Evolutionary conservation across 208 protist genomes (phyloP).

Genomic region (Crithidia thermophila): DNA sequence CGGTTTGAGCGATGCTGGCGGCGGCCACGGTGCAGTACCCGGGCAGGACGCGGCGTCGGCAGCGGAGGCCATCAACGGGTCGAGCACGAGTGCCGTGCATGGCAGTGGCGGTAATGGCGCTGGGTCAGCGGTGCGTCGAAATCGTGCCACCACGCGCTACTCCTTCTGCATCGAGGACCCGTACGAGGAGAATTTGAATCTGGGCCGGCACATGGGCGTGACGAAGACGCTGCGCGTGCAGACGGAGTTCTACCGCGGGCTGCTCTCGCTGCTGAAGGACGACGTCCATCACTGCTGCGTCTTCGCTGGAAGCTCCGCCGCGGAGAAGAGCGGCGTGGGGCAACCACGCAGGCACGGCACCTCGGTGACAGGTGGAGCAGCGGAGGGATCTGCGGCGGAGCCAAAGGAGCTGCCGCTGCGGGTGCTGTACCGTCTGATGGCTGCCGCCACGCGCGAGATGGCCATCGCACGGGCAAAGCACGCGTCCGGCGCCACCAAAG

Average conservation of each 20-base stretch:
- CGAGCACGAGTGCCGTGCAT: too few relatives aligned
- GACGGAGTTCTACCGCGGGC: slow-evolving; percentile 75
- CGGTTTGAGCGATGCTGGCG: not conserved
- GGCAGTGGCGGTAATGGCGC: not conserved
- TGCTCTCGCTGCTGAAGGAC: slow-evolving; percentile 83
- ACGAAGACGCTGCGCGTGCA: slow-evolving; percentile 86
- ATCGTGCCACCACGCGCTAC: slow-evolving; percentile 58
- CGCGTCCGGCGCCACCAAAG: not conserved
- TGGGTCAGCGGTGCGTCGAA: slow-evolving; percentile 16
- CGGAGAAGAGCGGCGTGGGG: not conserved
- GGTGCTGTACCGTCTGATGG: slow-evolving; percentile 55
- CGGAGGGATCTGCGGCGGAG: not conserved
- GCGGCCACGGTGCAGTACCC: slow-evolving; percentile 10
- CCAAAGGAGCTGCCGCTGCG: slow-evolving; percentile 37
- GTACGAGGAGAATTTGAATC: slow-evolving; percentile 89
- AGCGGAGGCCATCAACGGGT: not conserved
- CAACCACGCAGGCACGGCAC: slow-evolving; percentile 12
- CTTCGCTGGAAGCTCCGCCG: slow-evolving; percentile 48
- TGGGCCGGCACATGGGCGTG: slow-evolving; percentile 85
- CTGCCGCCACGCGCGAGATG: slow-evolving; percentile 39
- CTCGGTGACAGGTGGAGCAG: not conserved
- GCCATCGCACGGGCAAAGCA: slow-evolving; percentile 11
- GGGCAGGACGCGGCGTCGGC: not conserved
- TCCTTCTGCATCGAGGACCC: slow-evolving; percentile 92
- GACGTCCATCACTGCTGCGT: slow-evolving; percentile 65